These are phyloP conservation scores for Fusarium veterinarium DNA, from an alignment of 2,329 filamentous ascomycete genomes.

Conservation along the genomic window DNA sequence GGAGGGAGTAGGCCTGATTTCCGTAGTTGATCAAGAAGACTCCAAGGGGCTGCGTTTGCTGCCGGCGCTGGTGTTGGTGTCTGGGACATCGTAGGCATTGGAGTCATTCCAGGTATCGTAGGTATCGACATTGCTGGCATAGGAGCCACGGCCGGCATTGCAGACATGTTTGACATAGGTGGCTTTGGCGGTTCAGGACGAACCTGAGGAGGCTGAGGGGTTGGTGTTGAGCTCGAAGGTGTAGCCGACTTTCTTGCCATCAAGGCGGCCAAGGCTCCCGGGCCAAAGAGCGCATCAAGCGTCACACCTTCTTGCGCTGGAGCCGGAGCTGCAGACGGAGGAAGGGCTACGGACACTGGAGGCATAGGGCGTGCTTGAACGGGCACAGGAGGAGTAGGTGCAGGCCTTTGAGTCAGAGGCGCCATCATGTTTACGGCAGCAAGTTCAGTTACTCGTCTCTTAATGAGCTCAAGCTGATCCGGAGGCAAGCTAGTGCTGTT, in stretches of 20 bases:
- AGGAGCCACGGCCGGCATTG: constrained; percentile 47
- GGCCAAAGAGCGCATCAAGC: constrained; percentile 69
- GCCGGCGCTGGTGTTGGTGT: constrained; percentile 47
- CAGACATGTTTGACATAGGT: constrained; percentile 10
- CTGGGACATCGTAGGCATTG: constrained; percentile 54
- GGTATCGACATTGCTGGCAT: constrained; percentile 54
- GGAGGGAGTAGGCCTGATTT: constrained; percentile 72
- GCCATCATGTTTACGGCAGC: constrained; percentile 70
- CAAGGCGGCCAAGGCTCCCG: constrained; percentile 69
- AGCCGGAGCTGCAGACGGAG: constrained; percentile 48
- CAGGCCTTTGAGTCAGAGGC: constrained; percentile 55
- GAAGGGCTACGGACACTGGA: constrained; percentile 50
- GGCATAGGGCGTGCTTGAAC: constrained; percentile 49
- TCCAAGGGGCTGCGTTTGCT: constrained; percentile 61
- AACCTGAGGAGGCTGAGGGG: constrained; percentile 48
- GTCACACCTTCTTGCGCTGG: constrained; percentile 56
- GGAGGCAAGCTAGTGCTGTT: constrained; percentile 81
- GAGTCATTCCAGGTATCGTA: constrained; percentile 55
- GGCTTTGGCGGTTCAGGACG: constrained; percentile 20
- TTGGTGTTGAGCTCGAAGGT: constrained; percentile 60
- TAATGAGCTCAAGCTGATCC: constrained; percentile 86
- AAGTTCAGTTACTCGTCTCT: constrained; percentile 84
- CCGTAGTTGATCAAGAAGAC: constrained; percentile 74
- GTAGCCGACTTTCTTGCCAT: constrained; percentile 66
- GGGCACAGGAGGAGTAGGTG: constrained; percentile 51